phyloP scores from a whole-genome alignment of 495 filamentous ascomycete species.

The Cercophora samala region DNA sequence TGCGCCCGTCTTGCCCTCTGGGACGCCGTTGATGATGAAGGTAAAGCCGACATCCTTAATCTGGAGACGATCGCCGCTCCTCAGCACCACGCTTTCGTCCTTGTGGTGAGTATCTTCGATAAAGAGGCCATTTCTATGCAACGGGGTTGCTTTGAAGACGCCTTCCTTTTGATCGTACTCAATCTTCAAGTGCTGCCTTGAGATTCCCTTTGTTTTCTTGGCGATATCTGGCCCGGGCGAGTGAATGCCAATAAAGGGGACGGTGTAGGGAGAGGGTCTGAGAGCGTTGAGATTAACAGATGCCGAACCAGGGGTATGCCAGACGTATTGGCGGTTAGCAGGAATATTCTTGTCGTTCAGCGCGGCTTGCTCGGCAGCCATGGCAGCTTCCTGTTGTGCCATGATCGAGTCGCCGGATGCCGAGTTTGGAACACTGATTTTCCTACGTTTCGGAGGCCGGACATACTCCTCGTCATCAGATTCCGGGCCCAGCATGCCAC shows the following conservation, averaged over 20 bases:
- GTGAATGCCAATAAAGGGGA: constrained; percentile 77
- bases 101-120: constrained; percentile 69
- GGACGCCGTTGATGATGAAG: constrained; percentile 72
- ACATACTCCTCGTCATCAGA: constrained; percentile 42
- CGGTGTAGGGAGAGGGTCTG: constrained; percentile 58
- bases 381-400: constrained; percentile 6
- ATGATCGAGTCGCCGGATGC: constrained; percentile 22
- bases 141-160: constrained; percentile 73
- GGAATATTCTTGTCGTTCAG: constrained; percentile 33
- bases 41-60: constrained; percentile 73
- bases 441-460: constrained; percentile 41
- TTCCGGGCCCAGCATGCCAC: constrained; percentile 51
- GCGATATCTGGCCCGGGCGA: constrained; percentile 59
- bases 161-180: constrained; percentile 70
- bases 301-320: constrained; percentile 46
- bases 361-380: constrained; percentile 14
- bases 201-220: constrained; percentile 69
- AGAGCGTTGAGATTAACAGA: constrained; percentile 51
- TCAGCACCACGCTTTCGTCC: constrained; percentile 60
- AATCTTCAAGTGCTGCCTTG: constrained; percentile 80
- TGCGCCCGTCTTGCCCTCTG: constrained; percentile 63
- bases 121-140: constrained; percentile 84
- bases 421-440: constrained; percentile 28
- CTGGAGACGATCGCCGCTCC: constrained; percentile 70
- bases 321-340: constrained; percentile 48